Conservation (phyloP, 192 early-diverging fungal genomes). For the Coemansia sp. region DNA sequence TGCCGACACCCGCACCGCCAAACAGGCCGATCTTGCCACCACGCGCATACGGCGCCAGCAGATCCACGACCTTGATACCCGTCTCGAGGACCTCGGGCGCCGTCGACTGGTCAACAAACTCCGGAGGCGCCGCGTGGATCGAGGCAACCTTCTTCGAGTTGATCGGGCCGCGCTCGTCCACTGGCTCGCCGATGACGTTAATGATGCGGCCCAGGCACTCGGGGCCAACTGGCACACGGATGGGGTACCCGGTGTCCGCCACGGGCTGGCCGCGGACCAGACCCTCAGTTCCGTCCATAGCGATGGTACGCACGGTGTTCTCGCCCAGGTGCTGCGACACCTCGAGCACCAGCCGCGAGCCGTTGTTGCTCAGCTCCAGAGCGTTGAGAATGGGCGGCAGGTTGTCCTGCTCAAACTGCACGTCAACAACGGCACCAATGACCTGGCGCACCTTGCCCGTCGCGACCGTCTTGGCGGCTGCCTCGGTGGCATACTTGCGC, state of each 20-base stretch:
- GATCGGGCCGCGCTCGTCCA: slow-evolving; percentile 97
- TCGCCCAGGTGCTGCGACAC: slow-evolving; percentile 97
- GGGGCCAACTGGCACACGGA: slow-evolving; percentile 88
- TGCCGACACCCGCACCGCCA: slow-evolving; percentile 99
- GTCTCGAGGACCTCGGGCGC: slow-evolving; percentile 93
- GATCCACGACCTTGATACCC: slow-evolving; percentile 98
- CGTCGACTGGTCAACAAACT: slow-evolving; percentile 94
- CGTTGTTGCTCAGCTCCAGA: slow-evolving; percentile 84
- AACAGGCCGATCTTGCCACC: slow-evolving; percentile 99
- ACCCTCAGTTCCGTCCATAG: slow-evolving; percentile 99
- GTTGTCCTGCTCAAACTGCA: slow-evolving; percentile 87
- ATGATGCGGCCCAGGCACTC: slow-evolving; percentile 97
- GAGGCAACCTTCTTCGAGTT: slow-evolving; percentile 80
- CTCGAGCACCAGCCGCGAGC: slow-evolving; percentile 88
- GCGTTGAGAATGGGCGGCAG: slow-evolving; percentile 96
- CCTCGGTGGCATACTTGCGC: slow-evolving; percentile 64
- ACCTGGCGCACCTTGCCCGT: slow-evolving; percentile 88
- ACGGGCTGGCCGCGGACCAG: slow-evolving; percentile 95
- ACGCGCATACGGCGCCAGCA: slow-evolving; percentile 94
- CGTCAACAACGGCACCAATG: slow-evolving; percentile 98
- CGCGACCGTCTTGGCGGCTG: slow-evolving; percentile 50
- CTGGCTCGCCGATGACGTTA: slow-evolving; percentile 98
- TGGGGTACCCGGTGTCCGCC: slow-evolving; percentile 89
- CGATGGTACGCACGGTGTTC: slow-evolving; percentile 98
- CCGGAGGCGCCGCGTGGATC: slow-evolving; percentile 91